These are phyloP conservation scores for Fonsecaea erecta DNA, from an alignment of 2,329 filamentous ascomycete genomes.

Conservation along the genomic window DNA sequence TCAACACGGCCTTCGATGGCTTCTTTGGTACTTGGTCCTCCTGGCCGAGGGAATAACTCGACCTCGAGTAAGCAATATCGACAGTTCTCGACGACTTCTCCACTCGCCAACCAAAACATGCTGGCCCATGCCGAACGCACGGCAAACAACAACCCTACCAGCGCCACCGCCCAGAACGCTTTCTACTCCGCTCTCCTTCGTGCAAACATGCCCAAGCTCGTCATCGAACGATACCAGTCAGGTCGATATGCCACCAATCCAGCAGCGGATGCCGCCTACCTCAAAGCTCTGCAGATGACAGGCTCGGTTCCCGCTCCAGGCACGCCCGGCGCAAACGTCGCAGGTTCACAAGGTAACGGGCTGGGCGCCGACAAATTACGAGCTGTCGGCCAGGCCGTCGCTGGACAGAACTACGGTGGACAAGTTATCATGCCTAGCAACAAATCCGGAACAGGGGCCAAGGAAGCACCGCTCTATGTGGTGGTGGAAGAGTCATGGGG, in stretches of 20 bases:
- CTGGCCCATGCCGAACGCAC: conserved; percentile 86
- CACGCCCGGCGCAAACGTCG: conserved; percentile 25
- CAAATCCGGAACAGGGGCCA: conserved; percentile 66
- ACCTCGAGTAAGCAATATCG: conserved; percentile 22
- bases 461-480: conserved; percentile 88
- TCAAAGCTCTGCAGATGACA: conserved; percentile 71
- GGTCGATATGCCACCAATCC: conserved; percentile 82
- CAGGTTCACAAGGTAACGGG: conserved; percentile 33
- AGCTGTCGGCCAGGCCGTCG: conserved; percentile 80
- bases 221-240: conserved; percentile 87
- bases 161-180: conserved; percentile 84
- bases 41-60: conserved; percentile 8
- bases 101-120: conserved; percentile 54
- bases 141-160: conserved; percentile 89
- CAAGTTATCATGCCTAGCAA: conserved; percentile 59
- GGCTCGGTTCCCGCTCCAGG: conserved; percentile 48
- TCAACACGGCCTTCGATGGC: conserved; percentile 17
- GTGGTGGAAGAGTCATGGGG: conserved; percentile 90
- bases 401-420: conserved; percentile 66
- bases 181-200: conserved; percentile 91
- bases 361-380: conserved; percentile 69
- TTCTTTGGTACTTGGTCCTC: conserved; percentile 29
- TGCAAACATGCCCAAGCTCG: conserved; percentile 90
- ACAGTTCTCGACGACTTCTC: conserved; percentile 32
- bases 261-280: conserved; percentile 77